phyloP scores from a whole-genome alignment of 2,329 filamentous ascomycete species.

The Meredithiella fracta region DNA sequence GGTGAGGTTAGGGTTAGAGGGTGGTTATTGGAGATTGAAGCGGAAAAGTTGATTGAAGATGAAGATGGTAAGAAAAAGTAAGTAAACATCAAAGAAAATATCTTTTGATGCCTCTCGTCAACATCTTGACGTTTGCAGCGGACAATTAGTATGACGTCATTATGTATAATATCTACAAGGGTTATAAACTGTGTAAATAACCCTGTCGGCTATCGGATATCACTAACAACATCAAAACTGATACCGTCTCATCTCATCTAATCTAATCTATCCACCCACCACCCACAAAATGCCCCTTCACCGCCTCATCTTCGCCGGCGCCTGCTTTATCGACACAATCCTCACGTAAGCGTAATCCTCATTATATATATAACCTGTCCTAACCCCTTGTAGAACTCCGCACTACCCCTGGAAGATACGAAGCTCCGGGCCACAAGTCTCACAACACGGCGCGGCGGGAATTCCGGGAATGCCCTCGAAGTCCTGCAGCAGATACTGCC shows the following conservation, averaged over 20 bases:
- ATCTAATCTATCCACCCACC: no score
- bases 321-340: constrained; percentile 57
- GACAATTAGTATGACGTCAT: no score
- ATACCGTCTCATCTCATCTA: no score
- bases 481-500: constrained; percentile 48
- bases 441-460: constrained; percentile 49
- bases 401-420: constrained; percentile 50
- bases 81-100: no score
- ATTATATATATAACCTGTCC: constrained; percentile 10
- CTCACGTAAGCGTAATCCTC: constrained; percentile 34
- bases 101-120: no score
- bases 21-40: no score
- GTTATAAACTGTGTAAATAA: neutral
- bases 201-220: neutral
- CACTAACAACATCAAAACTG: neutral
- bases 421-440: constrained; percentile 51
- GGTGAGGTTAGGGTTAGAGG: no score
- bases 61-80: no score
- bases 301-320: constrained; percentile 18
- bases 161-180: no score
- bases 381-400: constrained; percentile 34
- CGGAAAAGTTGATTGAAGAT: no score
- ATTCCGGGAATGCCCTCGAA: constrained; percentile 55
- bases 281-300: neutral
- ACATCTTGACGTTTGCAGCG: no score